phyloP scores from a whole-genome alignment of 345 rosid genomes.

The Aquilaria sinensis region DNA sequence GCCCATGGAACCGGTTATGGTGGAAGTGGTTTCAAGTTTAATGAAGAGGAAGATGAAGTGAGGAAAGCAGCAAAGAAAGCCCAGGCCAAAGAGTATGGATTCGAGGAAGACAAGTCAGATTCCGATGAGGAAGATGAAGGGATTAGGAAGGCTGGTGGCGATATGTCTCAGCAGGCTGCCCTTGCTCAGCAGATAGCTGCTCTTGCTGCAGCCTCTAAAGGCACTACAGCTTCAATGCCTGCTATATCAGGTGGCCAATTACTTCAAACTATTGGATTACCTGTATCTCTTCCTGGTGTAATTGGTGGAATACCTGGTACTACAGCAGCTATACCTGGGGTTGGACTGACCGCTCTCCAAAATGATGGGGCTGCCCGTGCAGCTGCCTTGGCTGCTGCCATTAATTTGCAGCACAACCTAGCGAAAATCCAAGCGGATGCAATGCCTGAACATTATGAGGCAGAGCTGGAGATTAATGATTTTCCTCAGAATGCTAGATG shows the following conservation, averaged over 20 bases:
- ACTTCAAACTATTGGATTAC: constrained; percentile 30
- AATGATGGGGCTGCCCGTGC: constrained; percentile 80
- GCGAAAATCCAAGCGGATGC: constrained; percentile 93
- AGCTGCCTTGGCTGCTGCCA: constrained; percentile 89
- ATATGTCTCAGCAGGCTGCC: constrained; percentile 70
- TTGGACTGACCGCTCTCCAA: constrained; percentile 35
- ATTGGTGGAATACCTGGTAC: constrained; percentile 15
- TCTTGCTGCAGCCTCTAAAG: constrained; percentile 42
- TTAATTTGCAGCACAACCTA: constrained; percentile 38
- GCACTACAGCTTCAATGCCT: constrained; percentile 21
- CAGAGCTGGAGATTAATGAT: constrained; percentile 93
- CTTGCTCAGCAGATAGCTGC: constrained; percentile 62
- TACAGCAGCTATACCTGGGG: constrained; percentile 20
- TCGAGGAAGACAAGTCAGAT: constrained; percentile 94
- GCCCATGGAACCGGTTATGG: constrained; percentile 98
- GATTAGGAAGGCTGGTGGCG: constrained; percentile 82
- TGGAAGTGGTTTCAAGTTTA: constrained; percentile 96
- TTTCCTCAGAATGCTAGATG: constrained; percentile 98
- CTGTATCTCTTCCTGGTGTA: constrained; percentile 34
- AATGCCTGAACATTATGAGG: constrained; percentile 96
- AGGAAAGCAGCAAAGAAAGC: constrained; percentile 94
- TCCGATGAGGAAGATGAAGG: constrained; percentile 97
- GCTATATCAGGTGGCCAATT: constrained; percentile 27
- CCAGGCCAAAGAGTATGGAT: constrained; percentile 92
- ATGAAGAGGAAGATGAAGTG: constrained; percentile 96